These are phyloP conservation scores for Teratosphaeria nubilosa DNA, from an alignment of 2,329 filamentous ascomycete species.

Conservation along the genomic window DNA sequence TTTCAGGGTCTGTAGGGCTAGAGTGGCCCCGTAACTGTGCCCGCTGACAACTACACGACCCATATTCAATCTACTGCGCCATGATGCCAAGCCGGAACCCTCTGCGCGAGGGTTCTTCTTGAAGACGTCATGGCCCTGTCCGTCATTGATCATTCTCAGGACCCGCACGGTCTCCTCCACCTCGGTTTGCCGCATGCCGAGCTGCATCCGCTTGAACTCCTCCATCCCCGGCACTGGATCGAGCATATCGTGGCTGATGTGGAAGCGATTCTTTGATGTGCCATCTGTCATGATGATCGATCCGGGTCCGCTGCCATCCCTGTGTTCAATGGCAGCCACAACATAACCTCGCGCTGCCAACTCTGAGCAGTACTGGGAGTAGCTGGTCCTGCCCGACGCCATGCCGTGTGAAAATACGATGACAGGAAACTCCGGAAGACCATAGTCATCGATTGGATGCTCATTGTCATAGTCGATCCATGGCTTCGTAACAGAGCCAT, in stretches of 20 bases:
- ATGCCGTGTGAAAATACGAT: constrained; percentile 40
- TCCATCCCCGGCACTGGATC: constrained; percentile 17
- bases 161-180: constrained; percentile 36
- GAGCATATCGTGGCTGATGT: constrained; percentile 27
- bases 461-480: constrained; percentile 21
- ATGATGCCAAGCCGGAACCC: constrained; percentile 39
- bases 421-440: constrained; percentile 28
- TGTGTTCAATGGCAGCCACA: constrained; percentile 38
- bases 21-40: constrained; percentile 58
- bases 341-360: constrained; percentile 37
- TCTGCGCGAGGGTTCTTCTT: constrained; percentile 40
- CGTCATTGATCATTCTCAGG: constrained; percentile 30
- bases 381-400: constrained; percentile 35
- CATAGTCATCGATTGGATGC: constrained; percentile 20
- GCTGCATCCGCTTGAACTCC: constrained; percentile 33
- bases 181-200: constrained; percentile 36
- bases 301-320: constrained; percentile 38
- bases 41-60: constrained; percentile 48
- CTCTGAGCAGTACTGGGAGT: constrained; percentile 37
- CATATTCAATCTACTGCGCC: constrained; percentile 46
- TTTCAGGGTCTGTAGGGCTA: constrained; percentile 51
- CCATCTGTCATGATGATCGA: constrained; percentile 29
- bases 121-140: constrained; percentile 25
- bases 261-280: constrained; percentile 27
- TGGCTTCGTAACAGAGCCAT: constrained; percentile 17